Base-by-base conservation (phyloP, 148 eudicot species). In the Pharnaceum exiguum region DNA sequence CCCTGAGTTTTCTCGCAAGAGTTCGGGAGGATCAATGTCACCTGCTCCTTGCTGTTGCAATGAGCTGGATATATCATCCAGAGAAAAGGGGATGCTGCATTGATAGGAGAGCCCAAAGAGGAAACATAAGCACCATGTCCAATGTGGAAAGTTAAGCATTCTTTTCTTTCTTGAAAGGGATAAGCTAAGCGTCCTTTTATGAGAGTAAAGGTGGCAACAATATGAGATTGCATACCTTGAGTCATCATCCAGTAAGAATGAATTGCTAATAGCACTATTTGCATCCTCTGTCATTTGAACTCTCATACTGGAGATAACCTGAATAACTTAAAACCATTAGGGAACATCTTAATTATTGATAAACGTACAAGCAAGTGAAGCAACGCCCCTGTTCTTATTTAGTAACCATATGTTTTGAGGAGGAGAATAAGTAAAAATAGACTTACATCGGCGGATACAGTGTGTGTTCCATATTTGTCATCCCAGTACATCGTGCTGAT, bases 401-500 rank as follows among this genome's bases (percentile, higher is more conserved):
- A n/a, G n/a, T n/a, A n/a, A n/a, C n/a, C n/a, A n/a, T n/a, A n/a
- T n/a, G n/a, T n/a, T n/a, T n/a, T n/a, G n/a, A 44, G 8, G 9
- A 21, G 26, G 25, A 19, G 22, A 44, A 6, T 6, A n/a, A 68
- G n/a, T 5, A 23, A 8, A 47, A 42, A 49, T 6, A 3, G 63
- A 69, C 95, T 79, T 86, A 93, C 99, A 65, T 93, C 96, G 59
- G 99, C 74, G 47, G 90, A 85, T 22, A 93, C 96, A 30, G 74
- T 63, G 29, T 70, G 74, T 55, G 74, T 70, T 57, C 69, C 69
- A 51, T 70, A 70, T 70, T 70, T 93, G 83, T 88, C 99, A 48
- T 93, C 99, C 99, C 99, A 93, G 67, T 93, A 93, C 99, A 93
- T 93, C 11, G 96, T 93, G 70, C 99, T 93, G 51, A 93, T 88